Evolutionary conservation across 257 asterid genomes (phyloP), one percentile per base, ranked within the genome.

Genomic region (Capsicum baccatum): DNA sequence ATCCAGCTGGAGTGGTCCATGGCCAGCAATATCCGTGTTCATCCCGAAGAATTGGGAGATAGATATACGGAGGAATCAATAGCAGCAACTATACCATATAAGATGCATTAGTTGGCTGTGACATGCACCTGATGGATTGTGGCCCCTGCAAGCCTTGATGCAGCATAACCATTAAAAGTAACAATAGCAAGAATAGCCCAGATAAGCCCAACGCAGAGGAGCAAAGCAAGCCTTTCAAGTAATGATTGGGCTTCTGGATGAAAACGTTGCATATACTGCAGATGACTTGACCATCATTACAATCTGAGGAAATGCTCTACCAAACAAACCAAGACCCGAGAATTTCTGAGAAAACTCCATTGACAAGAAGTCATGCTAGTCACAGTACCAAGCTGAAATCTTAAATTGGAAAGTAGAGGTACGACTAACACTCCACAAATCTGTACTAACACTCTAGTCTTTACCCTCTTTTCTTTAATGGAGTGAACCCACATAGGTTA

Each of bases 161-260:
- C 91, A 47, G 99, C 99, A 83, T 93, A 95, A 88, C 99, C 99
- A 33, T 98, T 93, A 68, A 86, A 97, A 15, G 99, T 95, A 89
- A 97, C 99, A 89, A 97, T 95, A 84, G 97, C 97, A 80, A 98
- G 99, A 83, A 97, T 95, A 47, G 97, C 92, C 99, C 99, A 97
- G 83, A 95, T 69, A 79, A 93, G 13, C 16, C 86, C 95, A 79
- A 93, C 58, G 85, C 99, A 95, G 21, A 89, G 67, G 50, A 97
- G 98, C 95, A 97, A 91, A 67, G 97, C 99, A 87, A 89, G 95
- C 87, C 98, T 94, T 92, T 95, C 98, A 14, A 95, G 95, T 88
- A 92, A 83, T 15, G 97, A 90, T 54, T 87, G 88, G 19, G 95
- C 87, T 37, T 82, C 60, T 33, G 90, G 84, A 90, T 92, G 97